Evolutionary conservation across 2,329 filamentous ascomycete genomes (phyloP), one percentile per base, ranked within the genome.

Genomic region (Nemania abortiva): DNA sequence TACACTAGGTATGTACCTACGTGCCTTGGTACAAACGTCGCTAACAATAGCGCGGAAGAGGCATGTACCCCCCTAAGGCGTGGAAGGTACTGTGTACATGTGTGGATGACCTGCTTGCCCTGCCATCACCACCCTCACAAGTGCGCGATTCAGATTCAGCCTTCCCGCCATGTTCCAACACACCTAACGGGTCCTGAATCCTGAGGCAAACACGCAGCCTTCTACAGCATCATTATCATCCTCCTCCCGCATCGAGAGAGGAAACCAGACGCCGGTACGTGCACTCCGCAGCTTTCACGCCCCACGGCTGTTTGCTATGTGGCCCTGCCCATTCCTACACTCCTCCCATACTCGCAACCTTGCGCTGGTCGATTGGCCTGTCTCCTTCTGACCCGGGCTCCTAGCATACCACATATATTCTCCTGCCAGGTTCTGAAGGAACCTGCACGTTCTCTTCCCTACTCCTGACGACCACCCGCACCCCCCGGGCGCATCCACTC

Each of bases 111-210:
- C 49, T 27, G 18, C 52, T 31, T 34, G 29, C 52, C 52, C 27
- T 54, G 29, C 52, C 52, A n/a, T 53, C 45, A 53, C 34, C 53
- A 53, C 60, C 15, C 55, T 29, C 37, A 63, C 29, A 65, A 65
- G 34, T 49, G 61, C 64, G 62, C 64, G 61, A 70, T 65, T 70
- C 70, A 71, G 61, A 70, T 65, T 70, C 70, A 71, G 70, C 70
- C 70, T 71, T 71, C 67, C 63, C 24, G 42, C 61, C 67, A 63
- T n/a, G n/a, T n/a, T n/a, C n/a, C n/a, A n/a, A 64, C 50, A 47
- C 29, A 57, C 29, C 37, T 49, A 59, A n/a, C 29, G 6, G n/a
- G 6, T 18, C 34, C 27, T 27, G 18, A 22, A 45, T 58, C 42
- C 50, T 61, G 47, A 37, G 22, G 42, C 62, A 60, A 56, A 45